Conservation (phyloP, 257 asterid species). For the Solanum virginianum region DNA sequence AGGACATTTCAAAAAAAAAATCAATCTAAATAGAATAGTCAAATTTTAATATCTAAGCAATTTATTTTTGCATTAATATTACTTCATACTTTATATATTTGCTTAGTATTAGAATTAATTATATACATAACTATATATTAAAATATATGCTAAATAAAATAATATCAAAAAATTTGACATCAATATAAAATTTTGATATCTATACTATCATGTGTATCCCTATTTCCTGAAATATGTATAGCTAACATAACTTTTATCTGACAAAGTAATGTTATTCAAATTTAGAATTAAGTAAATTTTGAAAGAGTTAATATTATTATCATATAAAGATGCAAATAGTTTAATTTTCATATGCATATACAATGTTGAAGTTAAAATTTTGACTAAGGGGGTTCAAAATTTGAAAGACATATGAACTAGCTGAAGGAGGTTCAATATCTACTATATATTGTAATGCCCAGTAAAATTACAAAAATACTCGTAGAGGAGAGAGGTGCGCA, state of each 20-base stretch:
- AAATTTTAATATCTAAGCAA: not conserved
- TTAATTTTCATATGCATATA: not conserved
- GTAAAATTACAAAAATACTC: too few relatives aligned
- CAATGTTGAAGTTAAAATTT: too few relatives aligned
- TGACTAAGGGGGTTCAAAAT: too few relatives aligned
- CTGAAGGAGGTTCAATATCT: too few relatives aligned
- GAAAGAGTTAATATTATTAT: not conserved
- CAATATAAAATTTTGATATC: not conserved
- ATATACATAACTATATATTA: too few relatives aligned
- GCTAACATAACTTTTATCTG: not conserved
- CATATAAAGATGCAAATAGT: not conserved
- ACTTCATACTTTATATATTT: too few relatives aligned
- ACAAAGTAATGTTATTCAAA: not conserved
- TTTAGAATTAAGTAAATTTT: not conserved
- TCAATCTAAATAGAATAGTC: not conserved
- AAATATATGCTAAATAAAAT: not conserved
- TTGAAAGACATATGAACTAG: too few relatives aligned
- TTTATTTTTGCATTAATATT: too few relatives aligned
- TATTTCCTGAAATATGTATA: not conserved
- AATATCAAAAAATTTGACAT: not conserved
- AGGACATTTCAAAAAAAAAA: too few relatives aligned
- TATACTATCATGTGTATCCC: not conserved
- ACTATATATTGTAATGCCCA: too few relatives aligned
- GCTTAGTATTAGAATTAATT: too few relatives aligned
- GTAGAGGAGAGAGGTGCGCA: too few relatives aligned